Base-by-base conservation (phyloP, 352 stramenopile species). In the Peronospora belbahrii region DNA sequence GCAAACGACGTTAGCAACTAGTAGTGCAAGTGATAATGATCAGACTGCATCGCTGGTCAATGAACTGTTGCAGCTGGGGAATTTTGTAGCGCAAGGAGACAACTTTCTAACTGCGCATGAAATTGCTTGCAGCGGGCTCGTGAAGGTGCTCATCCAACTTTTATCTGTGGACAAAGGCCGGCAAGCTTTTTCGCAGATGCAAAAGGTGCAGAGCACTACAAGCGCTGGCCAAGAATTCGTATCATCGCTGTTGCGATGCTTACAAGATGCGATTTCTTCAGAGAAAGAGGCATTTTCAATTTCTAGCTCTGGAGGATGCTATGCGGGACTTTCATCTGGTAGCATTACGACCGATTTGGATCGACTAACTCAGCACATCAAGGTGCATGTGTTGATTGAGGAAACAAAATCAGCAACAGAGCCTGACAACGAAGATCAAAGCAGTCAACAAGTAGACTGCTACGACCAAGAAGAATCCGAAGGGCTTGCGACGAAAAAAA, bases 321-420 rank as follows among this genome's bases (percentile, higher is more conserved):
- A 47, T 9, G 48, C 22, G 6, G 43, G 18, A 1, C 57, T 68
- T 43, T 58, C 53, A 17, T 61, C 62, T 36, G 59, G 50, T 36
- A 73, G 56, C 36, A 53, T 83, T 4, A 45, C 56, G 11, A 67
- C 41, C 18, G 78, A 85, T 30, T 56, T 89, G 41, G 73, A 86
- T 11, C 67, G 79, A 33, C 51, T 89, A 11, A 70, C 64, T 0
- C 74, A 87, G 53, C 78, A 89, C 27, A 71, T 89, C 36, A 89
- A 89, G 46, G 65, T 89, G 2, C 64, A 67, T 13, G 70, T 89
- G 15, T 44, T 74, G 30, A 73, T 87, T 52, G 74, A 85, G 17
- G 67, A 83, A 33, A 25, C 22, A 5, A 57, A 74, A 27, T 15
- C 40, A 39, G 23, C 31, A 6, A 23, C 37, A 17, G 52, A 62